Evolutionary conservation across 441 rosid genomes (phyloP), one percentile per base, ranked within the genome.

Genomic region (Hypseocharis bilobata): DNA sequence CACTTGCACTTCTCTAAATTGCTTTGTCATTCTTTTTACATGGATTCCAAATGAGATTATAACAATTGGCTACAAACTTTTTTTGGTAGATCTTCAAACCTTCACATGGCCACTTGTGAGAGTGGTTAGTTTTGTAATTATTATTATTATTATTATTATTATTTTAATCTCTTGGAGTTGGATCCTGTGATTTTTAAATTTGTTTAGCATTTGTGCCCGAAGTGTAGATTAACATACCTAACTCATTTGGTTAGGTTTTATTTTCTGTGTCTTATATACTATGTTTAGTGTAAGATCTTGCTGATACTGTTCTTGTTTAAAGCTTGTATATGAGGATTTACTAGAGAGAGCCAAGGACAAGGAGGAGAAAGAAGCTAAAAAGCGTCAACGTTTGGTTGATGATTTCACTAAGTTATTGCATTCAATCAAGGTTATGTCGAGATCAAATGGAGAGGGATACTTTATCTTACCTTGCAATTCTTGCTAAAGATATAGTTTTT

Each of bases 301-400:
- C 30, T 61, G 51, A 38, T 34, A 26, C 22, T 59, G 16, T 63
- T 47, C 67, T 66, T 58, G 47, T 72, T 65, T 78, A 51, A 79
- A 94, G 99, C 96, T 91, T 78, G 75, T 91, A 66, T 94, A 77
- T 56, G 90, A 89, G 65, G 99, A 94, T 63, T 71, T 91, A 67
- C 74, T 86, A 40, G 96, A 88, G 77, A 85, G 96, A 76, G 85
- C 83, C 28, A 89, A 82, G 85, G 97, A 93, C 78, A 93, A 94
- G 79, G 96, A 94, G 72, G 97, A 84, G 78, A 94, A 89, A 80
- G 99, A 91, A 78, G 92, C 91, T 56, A 89, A 87, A 82, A 91
- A 85, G 81, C 87, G 85, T 58, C 96, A 88, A 74, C 92, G 90
- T 60, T 79, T 88, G 70, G 89, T 85, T 14, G 97, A 94, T 82